phyloP scores from a whole-genome alignment of 73 alveolate genomes.

The Diophrys appendiculata region DNA sequence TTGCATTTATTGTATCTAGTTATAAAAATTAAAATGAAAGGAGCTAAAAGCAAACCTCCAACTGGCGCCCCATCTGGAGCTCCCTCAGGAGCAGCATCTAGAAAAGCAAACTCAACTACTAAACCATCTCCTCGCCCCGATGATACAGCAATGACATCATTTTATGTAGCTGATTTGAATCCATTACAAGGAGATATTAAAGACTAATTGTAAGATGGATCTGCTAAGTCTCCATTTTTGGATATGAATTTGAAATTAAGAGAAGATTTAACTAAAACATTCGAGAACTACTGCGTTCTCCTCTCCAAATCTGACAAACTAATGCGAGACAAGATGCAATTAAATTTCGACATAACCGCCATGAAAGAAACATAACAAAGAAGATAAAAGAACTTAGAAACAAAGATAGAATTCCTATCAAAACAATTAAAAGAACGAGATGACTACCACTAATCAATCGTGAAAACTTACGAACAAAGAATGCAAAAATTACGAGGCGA shows the following conservation, averaged over 20 bases:
- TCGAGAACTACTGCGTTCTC: conserved; percentile 39
- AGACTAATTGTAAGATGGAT: conserved; percentile 10
- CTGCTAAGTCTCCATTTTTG: conserved; percentile 4
- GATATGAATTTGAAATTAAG: conserved; percentile 48
- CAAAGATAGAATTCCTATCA: conserved; percentile 6
- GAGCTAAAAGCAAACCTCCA: neutral
- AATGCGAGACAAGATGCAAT: conserved; percentile 47
- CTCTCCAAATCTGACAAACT: conserved; percentile 51
- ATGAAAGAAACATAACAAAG: conserved; percentile 21
- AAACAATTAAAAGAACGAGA: conserved; percentile 34
- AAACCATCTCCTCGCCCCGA: no score
- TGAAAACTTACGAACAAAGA: conserved; percentile 47
- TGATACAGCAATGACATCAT: conserved; percentile 13
- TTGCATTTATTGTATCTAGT: neutral
- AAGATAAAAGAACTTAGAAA: conserved; percentile 5
- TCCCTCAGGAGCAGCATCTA: no score
- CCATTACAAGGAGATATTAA: conserved; percentile 29
- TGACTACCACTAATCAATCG: conserved; percentile 21
- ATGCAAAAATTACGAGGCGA: conserved; percentile 34
- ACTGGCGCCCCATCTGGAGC: no score
- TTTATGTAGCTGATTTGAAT: conserved; percentile 34
- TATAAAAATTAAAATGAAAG: neutral
- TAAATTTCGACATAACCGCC: neutral
- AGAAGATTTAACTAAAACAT: conserved; percentile 43
- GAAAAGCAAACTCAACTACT: no score